Base-by-base conservation (phyloP, 2,329 filamentous ascomycete species). In the Penicillium sp. region DNA sequence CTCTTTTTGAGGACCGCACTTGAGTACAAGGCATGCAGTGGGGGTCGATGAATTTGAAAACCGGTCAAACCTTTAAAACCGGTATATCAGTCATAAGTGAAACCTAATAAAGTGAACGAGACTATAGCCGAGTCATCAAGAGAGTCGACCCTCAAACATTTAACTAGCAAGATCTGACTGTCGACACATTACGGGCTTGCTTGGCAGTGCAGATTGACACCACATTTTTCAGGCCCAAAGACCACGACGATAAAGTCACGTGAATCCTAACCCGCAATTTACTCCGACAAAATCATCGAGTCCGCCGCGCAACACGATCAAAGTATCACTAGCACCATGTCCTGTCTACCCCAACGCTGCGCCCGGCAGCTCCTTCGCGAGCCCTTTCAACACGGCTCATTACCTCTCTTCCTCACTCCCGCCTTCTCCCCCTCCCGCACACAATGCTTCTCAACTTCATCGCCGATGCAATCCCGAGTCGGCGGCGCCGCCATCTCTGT, bases 401-500 rank as follows among this genome's bases (percentile, higher is more conserved):
- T 92, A 49, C 90, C 90, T 34, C 78, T 84, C 28, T 92, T 93
- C 74, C 87, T 94, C 51, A 80, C 91, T 14, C 90, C 90, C 12
- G 87, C 88, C 50, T 88, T 92, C 78, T 86, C 71, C 64, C 77
- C 66, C 56, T 76, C 65, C 63, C 78, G 65, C 54, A 68, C 73
- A 64, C 82, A 84, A 71, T 78, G 79, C 63, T 97, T 97, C 81
- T 93, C 90, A 58, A 88, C 87, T 43, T 89, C 91, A 45, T 74
- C 86, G 55, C 77, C 79, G 73, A 82, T 83, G 67, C 79, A 82
- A 59, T 97, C 94, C 47, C 95, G 97, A 82, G 89, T 99, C 63
- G 95, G 95, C 69, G 85, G 87, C 68, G 90, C 90, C 61, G 86
- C 90, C 25, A 85, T 96, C 55, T 88, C 91, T 56, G 83, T 96